These are phyloP conservation scores for Aspergillus piperis DNA, from an alignment of 2,329 filamentous ascomycete species.

Conservation along the genomic window DNA sequence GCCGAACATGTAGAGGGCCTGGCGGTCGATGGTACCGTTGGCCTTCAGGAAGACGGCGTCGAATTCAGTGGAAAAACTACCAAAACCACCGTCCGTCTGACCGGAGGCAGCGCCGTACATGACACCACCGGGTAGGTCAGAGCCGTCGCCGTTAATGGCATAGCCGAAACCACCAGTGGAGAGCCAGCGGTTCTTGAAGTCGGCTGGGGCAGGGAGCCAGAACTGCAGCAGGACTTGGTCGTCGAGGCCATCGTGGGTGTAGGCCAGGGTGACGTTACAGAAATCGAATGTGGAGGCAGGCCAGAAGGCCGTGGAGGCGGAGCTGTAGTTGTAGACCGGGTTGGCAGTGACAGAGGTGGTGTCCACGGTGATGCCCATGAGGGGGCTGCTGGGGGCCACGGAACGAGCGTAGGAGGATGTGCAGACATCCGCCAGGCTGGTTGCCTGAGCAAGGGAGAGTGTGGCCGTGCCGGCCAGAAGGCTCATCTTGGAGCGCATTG, in stretches of 20 bases:
- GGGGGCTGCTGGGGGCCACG: constrained; percentile 46
- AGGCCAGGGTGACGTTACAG: constrained; percentile 48
- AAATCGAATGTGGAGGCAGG: constrained; percentile 21
- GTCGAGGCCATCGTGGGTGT: constrained; percentile 45
- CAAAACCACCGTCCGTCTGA: constrained; percentile 48
- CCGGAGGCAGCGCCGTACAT: constrained; percentile 46
- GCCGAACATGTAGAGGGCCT: constrained; percentile 35
- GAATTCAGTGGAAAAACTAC: constrained; percentile 37
- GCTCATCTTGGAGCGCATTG: constrained; percentile 2
- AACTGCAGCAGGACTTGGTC: constrained; percentile 41
- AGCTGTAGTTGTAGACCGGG: constrained; percentile 40
- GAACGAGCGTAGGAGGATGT: constrained; percentile 46
- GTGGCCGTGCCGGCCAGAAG: background rate
- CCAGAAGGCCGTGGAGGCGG: constrained; percentile 23
- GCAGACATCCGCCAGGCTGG: constrained; percentile 38
- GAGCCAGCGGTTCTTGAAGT: constrained; percentile 50
- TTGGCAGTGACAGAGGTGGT: constrained; percentile 46
- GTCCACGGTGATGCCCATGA: constrained; percentile 45
- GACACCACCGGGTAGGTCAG: constrained; percentile 39
- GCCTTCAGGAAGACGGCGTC: constrained; percentile 26
- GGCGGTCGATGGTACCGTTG: constrained; percentile 50
- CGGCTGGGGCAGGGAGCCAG: constrained; percentile 35
- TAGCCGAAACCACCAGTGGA: constrained; percentile 40
- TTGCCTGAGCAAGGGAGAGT: background rate
- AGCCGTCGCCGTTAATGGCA: background rate